These are phyloP conservation scores for Boletus subcaerulescens DNA, from an alignment of 768 basidiomycete species.

Conservation along the genomic window DNA sequence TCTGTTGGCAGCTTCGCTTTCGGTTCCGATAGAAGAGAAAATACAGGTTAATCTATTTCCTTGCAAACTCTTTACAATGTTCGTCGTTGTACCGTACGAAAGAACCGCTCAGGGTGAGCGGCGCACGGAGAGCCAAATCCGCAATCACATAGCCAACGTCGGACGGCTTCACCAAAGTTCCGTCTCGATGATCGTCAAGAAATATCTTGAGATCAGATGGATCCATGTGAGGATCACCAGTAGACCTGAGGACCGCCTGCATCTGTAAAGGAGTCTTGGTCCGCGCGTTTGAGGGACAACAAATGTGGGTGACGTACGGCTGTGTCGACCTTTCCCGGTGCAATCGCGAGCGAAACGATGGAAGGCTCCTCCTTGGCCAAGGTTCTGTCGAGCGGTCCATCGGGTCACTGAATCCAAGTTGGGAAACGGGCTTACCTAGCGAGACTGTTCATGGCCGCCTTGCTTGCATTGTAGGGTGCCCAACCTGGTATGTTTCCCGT, in stretches of 20 bases:
- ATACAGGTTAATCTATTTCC: constrained; percentile 17
- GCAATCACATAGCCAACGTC: constrained; percentile 80
- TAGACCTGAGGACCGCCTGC: constrained; percentile 56
- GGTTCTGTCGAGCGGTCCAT: constrained; percentile 48
- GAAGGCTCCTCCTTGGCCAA: constrained; percentile 81
- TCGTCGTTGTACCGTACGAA: constrained; percentile 83
- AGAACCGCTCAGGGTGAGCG: constrained; percentile 61
- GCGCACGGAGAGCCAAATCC: constrained; percentile 62
- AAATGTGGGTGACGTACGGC: constrained; percentile 42
- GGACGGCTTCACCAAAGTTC: constrained; percentile 73
- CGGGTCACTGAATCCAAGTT: not conserved
- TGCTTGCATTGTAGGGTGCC: constrained; percentile 80
- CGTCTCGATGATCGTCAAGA: constrained; percentile 52
- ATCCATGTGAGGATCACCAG: constrained; percentile 53
- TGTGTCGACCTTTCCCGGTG: constrained; percentile 89
- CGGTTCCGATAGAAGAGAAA: constrained; percentile 13
- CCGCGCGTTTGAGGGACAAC: not conserved
- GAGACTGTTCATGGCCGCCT: constrained; percentile 88
- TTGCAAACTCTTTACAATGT: constrained; percentile 57
- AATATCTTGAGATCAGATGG: constrained; percentile 56
- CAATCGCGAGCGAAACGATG: constrained; percentile 69
- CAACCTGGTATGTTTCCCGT: constrained; percentile 63
- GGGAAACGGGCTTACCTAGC: constrained; percentile 49
- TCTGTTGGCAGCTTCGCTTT: constrained; percentile 13
- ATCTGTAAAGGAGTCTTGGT: constrained; percentile 46